Conservation (phyloP, 805 yeast genomes). For the Wickerhamomyces alni region DNA sequence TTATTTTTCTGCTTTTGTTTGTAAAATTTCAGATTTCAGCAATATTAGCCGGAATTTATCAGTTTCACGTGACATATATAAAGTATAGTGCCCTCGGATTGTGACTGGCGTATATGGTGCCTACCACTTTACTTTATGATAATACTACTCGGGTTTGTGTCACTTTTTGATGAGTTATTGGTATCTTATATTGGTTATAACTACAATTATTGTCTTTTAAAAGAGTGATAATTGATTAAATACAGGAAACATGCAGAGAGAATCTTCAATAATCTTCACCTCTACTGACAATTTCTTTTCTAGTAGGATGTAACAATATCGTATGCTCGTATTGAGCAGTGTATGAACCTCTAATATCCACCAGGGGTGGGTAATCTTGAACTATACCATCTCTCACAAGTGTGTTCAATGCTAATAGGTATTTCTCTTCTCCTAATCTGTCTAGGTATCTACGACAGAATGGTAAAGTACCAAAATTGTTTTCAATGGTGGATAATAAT, state of each 20-base stretch:
- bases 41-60: not conserved
- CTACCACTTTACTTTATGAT: no score
- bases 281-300: conserved; percentile 89
- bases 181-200: no score
- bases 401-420: conserved; percentile 77
- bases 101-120: no score
- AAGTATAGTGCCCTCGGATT: no score
- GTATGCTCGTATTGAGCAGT: conserved; percentile 98
- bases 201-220: no score
- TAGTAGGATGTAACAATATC: conserved; percentile 79
- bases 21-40: not conserved
- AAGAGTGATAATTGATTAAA: no score
- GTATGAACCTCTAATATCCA: conserved; percentile 76
- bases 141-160: no score
- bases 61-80: no score
- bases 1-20: not conserved
- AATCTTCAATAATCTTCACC: conserved; percentile 81
- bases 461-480: conserved; percentile 88
- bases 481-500: conserved; percentile 63
- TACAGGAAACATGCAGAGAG: no score
- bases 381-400: conserved; percentile 84
- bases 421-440: conserved; percentile 86
- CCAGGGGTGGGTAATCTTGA: conserved; percentile 90
- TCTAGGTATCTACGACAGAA: conserved; percentile 96
- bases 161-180: no score